phyloP scores from a whole-genome alignment of 1,139 yeast species.

The Suhomyces kunorum region DNA sequence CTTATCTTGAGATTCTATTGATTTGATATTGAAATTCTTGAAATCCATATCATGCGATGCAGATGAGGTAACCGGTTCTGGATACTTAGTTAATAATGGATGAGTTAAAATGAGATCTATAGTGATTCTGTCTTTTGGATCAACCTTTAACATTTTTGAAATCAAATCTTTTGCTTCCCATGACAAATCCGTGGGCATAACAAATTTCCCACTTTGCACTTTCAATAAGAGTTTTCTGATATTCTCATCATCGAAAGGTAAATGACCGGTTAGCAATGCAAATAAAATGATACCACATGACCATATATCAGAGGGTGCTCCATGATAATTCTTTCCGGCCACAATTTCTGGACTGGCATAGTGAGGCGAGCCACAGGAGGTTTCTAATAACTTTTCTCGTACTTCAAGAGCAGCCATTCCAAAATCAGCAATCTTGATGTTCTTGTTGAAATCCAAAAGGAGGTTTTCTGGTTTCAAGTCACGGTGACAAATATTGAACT shows the following conservation, averaged over 20 bases:
- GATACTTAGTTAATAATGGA: slow-evolving; percentile 78
- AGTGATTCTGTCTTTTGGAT: slow-evolving; percentile 76
- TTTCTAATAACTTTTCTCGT: slow-evolving; percentile 78
- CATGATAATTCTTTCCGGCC: slow-evolving; percentile 91
- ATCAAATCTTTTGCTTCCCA: slow-evolving; percentile 86
- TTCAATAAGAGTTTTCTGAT: slow-evolving; percentile 81
- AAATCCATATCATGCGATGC: slow-evolving; percentile 29
- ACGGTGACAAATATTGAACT: slow-evolving; percentile 90
- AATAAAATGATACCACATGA: slow-evolving; percentile 95
- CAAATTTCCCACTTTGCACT: slow-evolving; percentile 86
- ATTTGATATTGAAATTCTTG: slow-evolving; percentile 41
- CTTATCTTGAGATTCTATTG: slow-evolving; percentile 53
- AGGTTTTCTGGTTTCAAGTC: slow-evolving; percentile 95
- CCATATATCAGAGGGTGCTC: slow-evolving; percentile 98
- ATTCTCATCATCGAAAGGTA: slow-evolving; percentile 96
- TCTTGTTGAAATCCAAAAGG: slow-evolving; percentile 78
- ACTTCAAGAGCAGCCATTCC: slow-evolving; percentile 99
- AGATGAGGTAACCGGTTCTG: slow-evolving; percentile 33
- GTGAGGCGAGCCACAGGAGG: slow-evolving; percentile 98
- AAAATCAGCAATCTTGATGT: slow-evolving; percentile 95
- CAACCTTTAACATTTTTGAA: slow-evolving; percentile 74
- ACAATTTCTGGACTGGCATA: slow-evolving; percentile 98
- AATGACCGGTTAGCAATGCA: slow-evolving; percentile 90
- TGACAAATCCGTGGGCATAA: slow-evolving; percentile 79
- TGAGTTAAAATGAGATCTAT: slow-evolving; percentile 74